Conservation (phyloP, 495 filamentous ascomycete genomes). For the Patellaria atrata region DNA sequence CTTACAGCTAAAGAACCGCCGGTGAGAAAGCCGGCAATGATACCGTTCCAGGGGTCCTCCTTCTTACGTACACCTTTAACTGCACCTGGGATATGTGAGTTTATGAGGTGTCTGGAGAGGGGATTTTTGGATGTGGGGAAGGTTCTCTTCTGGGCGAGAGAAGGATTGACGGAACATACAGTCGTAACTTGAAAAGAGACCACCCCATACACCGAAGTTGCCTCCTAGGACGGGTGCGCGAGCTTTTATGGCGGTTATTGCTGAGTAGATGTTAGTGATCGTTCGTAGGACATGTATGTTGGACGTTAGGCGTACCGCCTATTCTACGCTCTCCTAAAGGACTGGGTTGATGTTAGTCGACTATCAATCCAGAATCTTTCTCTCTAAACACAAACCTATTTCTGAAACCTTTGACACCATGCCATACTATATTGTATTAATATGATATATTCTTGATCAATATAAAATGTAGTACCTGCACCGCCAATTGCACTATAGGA, state of each 20-base stretch:
- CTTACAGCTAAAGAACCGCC: constrained; percentile 81
- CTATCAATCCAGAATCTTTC: neutral
- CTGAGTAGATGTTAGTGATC: constrained; percentile 7
- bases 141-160: neutral
- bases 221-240: constrained; percentile 90
- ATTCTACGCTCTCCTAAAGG: constrained; percentile 88
- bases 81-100: neutral
- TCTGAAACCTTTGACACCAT: constrained; percentile 91
- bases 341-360: constrained; percentile 21
- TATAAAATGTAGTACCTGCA: constrained; percentile 9
- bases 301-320: constrained; percentile 37
- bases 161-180: constrained; percentile 44
- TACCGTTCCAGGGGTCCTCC: constrained; percentile 95
- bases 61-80: constrained; percentile 41
- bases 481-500: constrained; percentile 66
- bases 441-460: neutral
- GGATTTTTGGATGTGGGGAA: neutral
- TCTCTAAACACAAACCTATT: constrained; percentile 32
- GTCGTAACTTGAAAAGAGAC: constrained; percentile 85
- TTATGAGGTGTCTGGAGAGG: neutral
- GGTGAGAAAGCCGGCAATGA: constrained; percentile 93
- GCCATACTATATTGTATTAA: constrained; percentile 56
- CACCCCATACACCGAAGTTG: constrained; percentile 97
- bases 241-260: constrained; percentile 92
- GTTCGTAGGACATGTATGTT: neutral